phyloP scores from a whole-genome alignment of 495 filamentous ascomycete genomes.

The Penicillium canariense region DNA sequence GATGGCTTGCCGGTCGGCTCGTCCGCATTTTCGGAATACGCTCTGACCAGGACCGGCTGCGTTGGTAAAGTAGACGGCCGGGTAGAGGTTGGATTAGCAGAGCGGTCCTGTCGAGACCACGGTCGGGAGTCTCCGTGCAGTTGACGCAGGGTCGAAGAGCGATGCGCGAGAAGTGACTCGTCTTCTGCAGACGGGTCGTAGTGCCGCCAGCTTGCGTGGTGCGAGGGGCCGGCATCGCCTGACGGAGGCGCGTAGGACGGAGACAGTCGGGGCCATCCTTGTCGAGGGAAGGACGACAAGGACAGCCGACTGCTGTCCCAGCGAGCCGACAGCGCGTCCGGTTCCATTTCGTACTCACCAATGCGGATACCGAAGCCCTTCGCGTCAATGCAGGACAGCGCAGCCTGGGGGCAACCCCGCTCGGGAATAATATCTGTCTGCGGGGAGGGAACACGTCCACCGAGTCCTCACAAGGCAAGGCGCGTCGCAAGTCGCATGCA shows the following conservation, averaged over 20 bases:
- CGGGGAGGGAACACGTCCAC: constrained; percentile 14
- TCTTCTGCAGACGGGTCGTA: constrained; percentile 25
- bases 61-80: constrained; percentile 29
- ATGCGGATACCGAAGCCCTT: constrained; percentile 6
- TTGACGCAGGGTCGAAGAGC: constrained; percentile 32
- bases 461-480: constrained; percentile 16
- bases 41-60: constrained; percentile 46
- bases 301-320: constrained; percentile 31
- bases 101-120: constrained; percentile 23
- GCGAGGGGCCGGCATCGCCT: constrained; percentile 21
- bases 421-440: constrained; percentile 6
- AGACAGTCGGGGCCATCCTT: constrained; percentile 32
- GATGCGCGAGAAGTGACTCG: constrained; percentile 30
- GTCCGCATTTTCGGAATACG: constrained; percentile 40
- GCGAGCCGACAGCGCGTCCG: constrained; percentile 28
- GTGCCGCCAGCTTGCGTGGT: constrained; percentile 23
- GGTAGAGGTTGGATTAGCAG: constrained; percentile 11
- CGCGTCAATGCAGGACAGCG: constrained; percentile 21
- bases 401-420: constrained; percentile 21
- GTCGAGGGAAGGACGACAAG: constrained; percentile 30
- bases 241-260: constrained; percentile 26
- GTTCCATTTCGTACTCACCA: constrained; percentile 30
- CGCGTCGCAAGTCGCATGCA: constrained; percentile 22
- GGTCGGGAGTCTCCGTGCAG: constrained; percentile 25
- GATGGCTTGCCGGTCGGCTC: constrained; percentile 17